Base-by-base conservation (phyloP, 345 rosid species). In the Litchi chinensis region DNA sequence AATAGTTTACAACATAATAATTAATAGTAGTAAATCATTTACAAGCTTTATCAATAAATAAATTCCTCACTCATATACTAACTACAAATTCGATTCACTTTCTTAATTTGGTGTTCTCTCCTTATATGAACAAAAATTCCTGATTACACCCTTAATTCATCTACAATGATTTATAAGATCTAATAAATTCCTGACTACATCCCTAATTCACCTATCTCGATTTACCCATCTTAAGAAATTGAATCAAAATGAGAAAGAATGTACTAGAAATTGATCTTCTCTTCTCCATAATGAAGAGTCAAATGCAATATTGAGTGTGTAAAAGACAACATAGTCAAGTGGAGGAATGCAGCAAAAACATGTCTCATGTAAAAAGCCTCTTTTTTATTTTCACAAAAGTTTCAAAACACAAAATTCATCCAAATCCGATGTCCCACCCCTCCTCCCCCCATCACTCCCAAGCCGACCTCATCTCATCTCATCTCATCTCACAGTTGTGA, bases 391-490 rank as follows among this genome's bases (percentile, higher is more conserved):
- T 43, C 63, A 11, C 54, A 26, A 41, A 26, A 41, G 70, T 39
- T 43, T 32, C 62, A 50, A 41, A 65, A 32, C 59, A 4, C 72
- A 39, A 18, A 65, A 3, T 66, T 32, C 32, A 28, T 28, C 67
- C 73, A 6, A 19, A 56, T 66, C 73, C 74, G 74, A 68, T 73
- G 83, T 37, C 82, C 84, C 85, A 69, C 73, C 76, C 80, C 26
- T 81, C 84, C 86, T 32, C 37, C 37, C 67, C 75, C 76, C 40
- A 57, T 86, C 83, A 66, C 70, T 56, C 80, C 21, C 65, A 80
- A 52, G 59, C 68, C 64, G 52, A 46, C 0, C 26, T 9, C 71
- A 65, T 32, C 37, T 32, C 37, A 2, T 32, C 37, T 32, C 37
- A 32, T 32, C 37, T 2, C 64, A 41, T 76, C 74, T 62, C 71